phyloP scores from a whole-genome alignment of 164 flowering plant genomes.

The Stephania japonica region DNA sequence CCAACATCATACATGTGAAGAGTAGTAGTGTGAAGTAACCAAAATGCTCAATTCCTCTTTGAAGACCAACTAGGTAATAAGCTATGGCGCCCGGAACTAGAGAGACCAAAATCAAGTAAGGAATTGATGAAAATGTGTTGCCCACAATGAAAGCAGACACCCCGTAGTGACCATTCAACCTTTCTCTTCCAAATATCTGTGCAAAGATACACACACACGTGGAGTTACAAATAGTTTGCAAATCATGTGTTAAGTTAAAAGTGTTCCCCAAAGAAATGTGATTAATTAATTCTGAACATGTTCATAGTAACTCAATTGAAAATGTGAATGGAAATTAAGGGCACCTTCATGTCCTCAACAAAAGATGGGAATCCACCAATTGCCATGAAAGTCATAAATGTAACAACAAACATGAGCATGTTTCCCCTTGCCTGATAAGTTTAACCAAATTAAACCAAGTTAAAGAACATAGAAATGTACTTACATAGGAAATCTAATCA shows the following conservation, averaged over 20 bases:
- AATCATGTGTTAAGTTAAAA: neutral
- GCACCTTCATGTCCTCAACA: constrained; percentile 53
- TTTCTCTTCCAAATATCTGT: constrained; percentile 47
- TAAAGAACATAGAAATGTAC: too few relatives aligned
- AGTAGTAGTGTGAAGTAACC: constrained; percentile 31
- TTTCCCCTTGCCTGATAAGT: constrained; percentile 37
- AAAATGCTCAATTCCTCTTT: constrained; percentile 29
- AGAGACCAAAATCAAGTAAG: constrained; percentile 42
- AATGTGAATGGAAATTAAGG: neutral
- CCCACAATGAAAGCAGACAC: constrained; percentile 41
- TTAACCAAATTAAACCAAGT: too few relatives aligned
- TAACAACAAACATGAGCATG: constrained; percentile 35
- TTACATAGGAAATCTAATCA: too few relatives aligned
- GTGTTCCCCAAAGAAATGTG: neutral
- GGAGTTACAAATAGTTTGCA: neutral
- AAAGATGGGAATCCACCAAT: constrained; percentile 60
- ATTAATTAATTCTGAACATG: neutral
- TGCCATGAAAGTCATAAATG: constrained; percentile 44
- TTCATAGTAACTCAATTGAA: neutral
- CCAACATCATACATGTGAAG: constrained; percentile 34
- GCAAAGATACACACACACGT: neutral
- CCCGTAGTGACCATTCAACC: constrained; percentile 58
- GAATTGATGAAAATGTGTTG: constrained; percentile 52
- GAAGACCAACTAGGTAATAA: constrained; percentile 42
- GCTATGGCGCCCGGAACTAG: constrained; percentile 43